Base-by-base conservation (phyloP, 2,329 filamentous ascomycete genomes). In the Cladosporium sp. region DNA sequence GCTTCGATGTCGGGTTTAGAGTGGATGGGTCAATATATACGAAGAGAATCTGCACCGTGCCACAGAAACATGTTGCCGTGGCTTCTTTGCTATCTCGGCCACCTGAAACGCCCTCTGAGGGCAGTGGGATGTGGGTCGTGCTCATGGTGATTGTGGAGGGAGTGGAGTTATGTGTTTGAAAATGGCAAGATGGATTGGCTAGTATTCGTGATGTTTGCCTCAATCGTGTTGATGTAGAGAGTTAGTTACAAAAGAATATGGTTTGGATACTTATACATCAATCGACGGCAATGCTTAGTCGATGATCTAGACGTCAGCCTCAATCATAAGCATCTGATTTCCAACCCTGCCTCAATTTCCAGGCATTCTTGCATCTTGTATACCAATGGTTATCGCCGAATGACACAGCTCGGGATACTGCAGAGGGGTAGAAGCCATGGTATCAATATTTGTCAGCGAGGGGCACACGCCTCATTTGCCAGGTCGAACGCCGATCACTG, bases 41-140 rank as follows among this genome's bases (percentile, higher is more conserved):
- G 58, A 86, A 80, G 40, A 74, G 66, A 1, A 85, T 68, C 59
- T 85, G 82, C 0, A 85, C 80, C 9, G 78, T 71, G 22, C 83
- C 82, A 62, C 83, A 85, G 66, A 78, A 83, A 65, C 83, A 86
- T 1, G 83, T 84, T 0, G 82, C 82, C 3, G 82, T 84, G 2
- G 82, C 82, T 15, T 28, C 51, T 3, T 52, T 12, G 19, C 19
- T 51, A 9, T 59, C 30, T n/a, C 28, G 11, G 15, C 56, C 56
- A 7, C 56, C 56, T 45, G 15, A 8, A 3, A 43, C 47, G 14
- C 56, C 56, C 9, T 59, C 47, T 5, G 56, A 52, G 17, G 56
- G 56, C 20, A 59, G 20, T 17, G 50, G 56, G 34, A 59, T 45
- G 28, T 30, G 34, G 8, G 15, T 19, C 3, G 28, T 36, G 19